A percentile compares a stretch with the other conserved stretches of the same genome.
Evolutionary conservation across 2,329 filamentous ascomycete species (phyloP).

Genomic region (Talaromyces rugulosus): DNA sequence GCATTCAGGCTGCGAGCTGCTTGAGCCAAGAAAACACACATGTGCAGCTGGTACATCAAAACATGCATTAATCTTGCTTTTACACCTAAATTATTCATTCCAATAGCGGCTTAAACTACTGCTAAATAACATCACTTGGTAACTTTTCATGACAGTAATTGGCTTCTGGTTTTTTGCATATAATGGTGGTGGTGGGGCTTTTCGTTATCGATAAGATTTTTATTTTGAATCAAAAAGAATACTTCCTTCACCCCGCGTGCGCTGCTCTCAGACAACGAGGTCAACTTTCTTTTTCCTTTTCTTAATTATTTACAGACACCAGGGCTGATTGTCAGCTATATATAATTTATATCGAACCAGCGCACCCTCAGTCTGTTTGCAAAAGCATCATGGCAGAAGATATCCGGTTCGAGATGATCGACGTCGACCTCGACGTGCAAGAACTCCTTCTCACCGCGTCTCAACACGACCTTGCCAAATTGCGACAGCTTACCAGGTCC

Average conservation of each 20-base stretch:
- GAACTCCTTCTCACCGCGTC: slow-evolving; percentile 63
- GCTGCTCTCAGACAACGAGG: not conserved
- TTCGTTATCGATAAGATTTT: not conserved
- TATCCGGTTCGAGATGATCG: slow-evolving; percentile 7
- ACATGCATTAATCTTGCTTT: too few species aligned
- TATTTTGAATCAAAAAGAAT: not conserved
- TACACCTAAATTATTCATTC: not conserved
- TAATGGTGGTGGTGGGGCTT: not conserved
- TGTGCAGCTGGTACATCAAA: too few species aligned
- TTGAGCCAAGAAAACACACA: too few species aligned
- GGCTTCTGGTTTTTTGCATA: not conserved
- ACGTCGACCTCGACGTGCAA: slow-evolving; percentile 45
- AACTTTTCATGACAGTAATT: not conserved
- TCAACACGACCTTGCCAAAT: slow-evolving; percentile 61
- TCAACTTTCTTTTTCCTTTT: not conserved
- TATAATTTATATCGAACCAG: not conserved
- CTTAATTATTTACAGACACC: not conserved
- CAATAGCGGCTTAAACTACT: not conserved
- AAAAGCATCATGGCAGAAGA: slow-evolving; percentile 3
- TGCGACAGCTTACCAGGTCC: slow-evolving; percentile 65
- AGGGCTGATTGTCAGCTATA: too few species aligned
- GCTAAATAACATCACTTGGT: not conserved
- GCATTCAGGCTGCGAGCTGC: too few species aligned
- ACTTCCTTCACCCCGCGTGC: not conserved
- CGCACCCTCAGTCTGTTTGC: too few species aligned